These are phyloP conservation scores for Pouteria campechiana DNA, from an alignment of 179 eudicot genomes.

Conservation along the genomic window DNA sequence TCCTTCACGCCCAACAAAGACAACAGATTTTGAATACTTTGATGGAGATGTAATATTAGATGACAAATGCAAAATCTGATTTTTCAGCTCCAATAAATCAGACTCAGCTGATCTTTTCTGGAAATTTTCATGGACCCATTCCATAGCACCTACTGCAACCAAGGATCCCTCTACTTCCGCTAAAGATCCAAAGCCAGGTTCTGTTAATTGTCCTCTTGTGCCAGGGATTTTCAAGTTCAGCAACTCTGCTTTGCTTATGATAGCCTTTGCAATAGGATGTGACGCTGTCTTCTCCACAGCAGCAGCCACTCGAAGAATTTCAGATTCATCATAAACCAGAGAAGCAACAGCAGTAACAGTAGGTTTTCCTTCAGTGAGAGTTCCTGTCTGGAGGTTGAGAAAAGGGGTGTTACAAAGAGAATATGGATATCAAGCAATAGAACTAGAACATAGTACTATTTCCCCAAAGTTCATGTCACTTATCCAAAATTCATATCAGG, in stretches of 20 bases:
- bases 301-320: slow-evolving; percentile 79
- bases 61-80: slow-evolving; percentile 29
- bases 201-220: slow-evolving; percentile 78
- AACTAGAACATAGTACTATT: too few relatives aligned
- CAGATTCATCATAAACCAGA: slow-evolving; percentile 33
- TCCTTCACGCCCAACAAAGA: slow-evolving; percentile 89
- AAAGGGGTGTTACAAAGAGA: background rate
- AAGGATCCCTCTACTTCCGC: slow-evolving; percentile 87
- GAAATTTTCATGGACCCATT: slow-evolving; percentile 74
- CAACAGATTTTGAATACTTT: slow-evolving; percentile 55
- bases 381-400: slow-evolving; percentile 63
- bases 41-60: slow-evolving; percentile 22
- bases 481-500: too few relatives aligned
- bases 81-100: slow-evolving; percentile 37
- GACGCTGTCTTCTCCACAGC: slow-evolving; percentile 95
- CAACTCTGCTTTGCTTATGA: slow-evolving; percentile 69
- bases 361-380: slow-evolving; percentile 94
- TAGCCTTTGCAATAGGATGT: slow-evolving; percentile 92
- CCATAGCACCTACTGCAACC: slow-evolving; percentile 80
- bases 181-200: slow-evolving; percentile 88
- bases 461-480: too few relatives aligned
- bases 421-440: too few relatives aligned
- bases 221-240: slow-evolving; percentile 45
- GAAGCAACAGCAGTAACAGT: slow-evolving; percentile 66
- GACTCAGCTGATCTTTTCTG: slow-evolving; percentile 29